These are phyloP conservation scores for Hypoxylon rubiginosum DNA, from an alignment of 2,329 filamentous ascomycete species.

Conservation along the genomic window DNA sequence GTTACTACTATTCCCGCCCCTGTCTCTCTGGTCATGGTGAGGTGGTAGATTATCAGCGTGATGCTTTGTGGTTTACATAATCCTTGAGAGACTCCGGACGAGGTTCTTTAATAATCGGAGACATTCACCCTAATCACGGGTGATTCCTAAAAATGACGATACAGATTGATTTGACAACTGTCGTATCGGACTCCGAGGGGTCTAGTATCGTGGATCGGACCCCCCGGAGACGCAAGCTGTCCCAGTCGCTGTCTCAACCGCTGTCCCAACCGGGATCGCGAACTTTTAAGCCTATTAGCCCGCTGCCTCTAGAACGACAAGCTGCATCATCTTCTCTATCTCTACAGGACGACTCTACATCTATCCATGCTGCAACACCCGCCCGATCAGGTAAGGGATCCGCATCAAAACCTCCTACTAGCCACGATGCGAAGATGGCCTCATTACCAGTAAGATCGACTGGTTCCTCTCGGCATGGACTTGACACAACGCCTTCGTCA, in stretches of 20 bases:
- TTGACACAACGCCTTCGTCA: constrained; percentile 39
- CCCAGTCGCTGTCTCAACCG: constrained; percentile 31
- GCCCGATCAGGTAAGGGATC: constrained; percentile 31
- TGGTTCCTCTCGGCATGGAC: constrained; percentile 28
- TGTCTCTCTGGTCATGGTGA: background rate
- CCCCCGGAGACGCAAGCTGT: constrained; percentile 17
- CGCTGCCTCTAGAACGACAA: constrained; percentile 36
- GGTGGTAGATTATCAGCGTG: constrained; percentile 13
- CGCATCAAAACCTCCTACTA: constrained; percentile 37
- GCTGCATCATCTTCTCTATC: constrained; percentile 31
- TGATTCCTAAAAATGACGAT: constrained; percentile 38
- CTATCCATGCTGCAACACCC: constrained; percentile 42
- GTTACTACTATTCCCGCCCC: background rate
- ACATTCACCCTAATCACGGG: constrained; percentile 9
- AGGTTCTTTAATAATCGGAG: constrained; percentile 2
- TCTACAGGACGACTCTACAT: constrained; percentile 27
- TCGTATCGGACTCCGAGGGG: constrained; percentile 50
- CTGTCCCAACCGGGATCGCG: constrained; percentile 41
- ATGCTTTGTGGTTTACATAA: background rate
- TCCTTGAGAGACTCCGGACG: constrained; percentile 16
- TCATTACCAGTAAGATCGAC: constrained; percentile 37
- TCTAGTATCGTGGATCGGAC: constrained; percentile 32
- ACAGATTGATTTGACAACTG: constrained; percentile 37
- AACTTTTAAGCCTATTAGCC: constrained; percentile 40
- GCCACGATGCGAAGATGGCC: constrained; percentile 39